phyloP scores from a whole-genome alignment of 2,329 filamentous ascomycete genomes.

The Apiospora sp. region DNA sequence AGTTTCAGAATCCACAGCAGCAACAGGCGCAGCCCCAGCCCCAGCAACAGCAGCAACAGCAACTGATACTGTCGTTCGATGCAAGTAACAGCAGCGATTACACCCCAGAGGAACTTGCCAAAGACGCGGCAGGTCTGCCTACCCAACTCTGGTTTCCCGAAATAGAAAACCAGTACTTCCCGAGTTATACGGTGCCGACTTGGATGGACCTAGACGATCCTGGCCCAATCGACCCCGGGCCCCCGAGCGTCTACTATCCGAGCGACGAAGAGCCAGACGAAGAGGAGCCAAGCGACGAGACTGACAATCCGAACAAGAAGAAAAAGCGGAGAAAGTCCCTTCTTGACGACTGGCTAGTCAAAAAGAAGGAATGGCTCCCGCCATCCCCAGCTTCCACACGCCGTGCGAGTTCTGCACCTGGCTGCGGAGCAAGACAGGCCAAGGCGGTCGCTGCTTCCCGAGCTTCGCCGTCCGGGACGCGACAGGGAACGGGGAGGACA shows the following conservation, averaged over 20 bases:
- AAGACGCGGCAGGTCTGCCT: background rate
- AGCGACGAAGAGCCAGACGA: too few relatives aligned
- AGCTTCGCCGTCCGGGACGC: background rate
- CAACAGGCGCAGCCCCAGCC: too few relatives aligned
- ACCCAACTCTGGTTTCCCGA: background rate
- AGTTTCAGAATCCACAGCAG: background rate
- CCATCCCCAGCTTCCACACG: background rate
- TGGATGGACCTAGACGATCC: background rate
- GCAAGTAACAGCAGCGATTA: background rate
- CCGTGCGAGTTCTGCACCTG: background rate
- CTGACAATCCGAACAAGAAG: too few relatives aligned
- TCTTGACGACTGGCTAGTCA: background rate
- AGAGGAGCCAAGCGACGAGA: too few relatives aligned
- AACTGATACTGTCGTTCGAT: too few relatives aligned
- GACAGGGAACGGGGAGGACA: background rate
- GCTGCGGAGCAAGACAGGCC: background rate
- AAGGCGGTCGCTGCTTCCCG: background rate
- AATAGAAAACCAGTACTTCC: background rate
- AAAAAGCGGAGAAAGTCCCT: too few relatives aligned
- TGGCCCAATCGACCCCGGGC: too few relatives aligned
- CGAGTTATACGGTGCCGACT: background rate
- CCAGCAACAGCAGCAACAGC: too few relatives aligned
- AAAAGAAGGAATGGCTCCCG: background rate
- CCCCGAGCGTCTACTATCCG: too few relatives aligned
- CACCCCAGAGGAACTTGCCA: background rate